phyloP scores from a whole-genome alignment of 2,329 filamentous ascomycete species.

The Penicillium sp. region DNA sequence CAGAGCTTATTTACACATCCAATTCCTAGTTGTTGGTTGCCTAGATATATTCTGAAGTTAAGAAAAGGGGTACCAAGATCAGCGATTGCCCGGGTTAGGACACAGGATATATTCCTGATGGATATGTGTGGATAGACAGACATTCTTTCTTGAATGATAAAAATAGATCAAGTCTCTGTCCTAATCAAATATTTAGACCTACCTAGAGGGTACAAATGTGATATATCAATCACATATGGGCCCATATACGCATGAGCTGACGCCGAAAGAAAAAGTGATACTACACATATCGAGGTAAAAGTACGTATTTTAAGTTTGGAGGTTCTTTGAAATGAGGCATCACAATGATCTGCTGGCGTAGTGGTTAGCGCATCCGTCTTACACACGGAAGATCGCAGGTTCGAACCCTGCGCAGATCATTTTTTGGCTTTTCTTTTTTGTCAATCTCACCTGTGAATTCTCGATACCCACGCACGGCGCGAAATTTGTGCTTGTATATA shows the following conservation, averaged over 20 bases:
- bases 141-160: background rate
- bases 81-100: background rate
- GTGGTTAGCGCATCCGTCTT: slow-evolving; percentile 26
- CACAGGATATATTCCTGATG: background rate
- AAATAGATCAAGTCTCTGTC: background rate
- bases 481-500: background rate
- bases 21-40: background rate
- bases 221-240: background rate
- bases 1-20: background rate
- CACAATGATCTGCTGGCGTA: slow-evolving; percentile 13
- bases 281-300: background rate
- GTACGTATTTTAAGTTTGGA: rapidly evolving
- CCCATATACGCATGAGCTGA: background rate
- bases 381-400: slow-evolving; percentile 27
- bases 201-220: background rate
- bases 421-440: slow-evolving; percentile 1
- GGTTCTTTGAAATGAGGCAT: background rate
- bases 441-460: background rate
- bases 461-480: background rate
- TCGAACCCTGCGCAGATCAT: slow-evolving; percentile 27
- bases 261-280: background rate
- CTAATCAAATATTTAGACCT: background rate
- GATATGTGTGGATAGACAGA: background rate
- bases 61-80: background rate
- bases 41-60: background rate